These are phyloP conservation scores for Heliamphora pulchella DNA, from an alignment of 179 eudicot species.

Conservation along the genomic window DNA sequence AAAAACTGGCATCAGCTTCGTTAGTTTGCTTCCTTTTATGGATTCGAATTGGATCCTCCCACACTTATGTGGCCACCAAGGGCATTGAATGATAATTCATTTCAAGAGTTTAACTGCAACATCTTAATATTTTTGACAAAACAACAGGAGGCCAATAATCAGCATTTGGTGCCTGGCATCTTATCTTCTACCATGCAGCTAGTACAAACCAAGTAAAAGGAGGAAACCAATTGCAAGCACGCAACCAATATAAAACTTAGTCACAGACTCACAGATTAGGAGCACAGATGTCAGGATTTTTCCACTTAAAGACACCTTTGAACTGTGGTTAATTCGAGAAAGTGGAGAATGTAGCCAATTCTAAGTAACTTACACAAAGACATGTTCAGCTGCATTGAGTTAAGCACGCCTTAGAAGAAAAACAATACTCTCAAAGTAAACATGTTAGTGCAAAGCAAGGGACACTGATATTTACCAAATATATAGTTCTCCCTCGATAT, in stretches of 20 bases:
- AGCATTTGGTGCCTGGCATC: neutral
- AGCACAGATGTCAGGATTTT: neutral
- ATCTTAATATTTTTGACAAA: neutral
- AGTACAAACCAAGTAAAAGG: neutral
- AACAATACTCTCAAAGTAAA: neutral
- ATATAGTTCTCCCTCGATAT: conserved; percentile 71
- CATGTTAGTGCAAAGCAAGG: conserved; percentile 9
- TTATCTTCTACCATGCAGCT: neutral
- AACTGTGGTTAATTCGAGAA: neutral
- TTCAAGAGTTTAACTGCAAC: neutral
- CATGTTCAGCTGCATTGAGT: no score
- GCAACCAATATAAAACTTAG: neutral
- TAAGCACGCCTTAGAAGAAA: neutral
- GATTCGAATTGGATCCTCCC: neutral
- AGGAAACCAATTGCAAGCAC: conserved; percentile 4
- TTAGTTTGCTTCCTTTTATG: neutral
- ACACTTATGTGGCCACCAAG: neutral
- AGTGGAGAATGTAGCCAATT: neutral
- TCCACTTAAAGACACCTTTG: neutral
- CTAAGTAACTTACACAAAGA: neutral
- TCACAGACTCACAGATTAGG: neutral
- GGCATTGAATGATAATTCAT: neutral
- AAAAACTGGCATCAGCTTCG: neutral
- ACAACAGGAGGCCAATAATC: neutral
- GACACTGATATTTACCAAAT: conserved; percentile 48